Evolutionary conservation across 768 basidiomycete species (phyloP).

Genomic region (Gloeostereum incarnatum): DNA sequence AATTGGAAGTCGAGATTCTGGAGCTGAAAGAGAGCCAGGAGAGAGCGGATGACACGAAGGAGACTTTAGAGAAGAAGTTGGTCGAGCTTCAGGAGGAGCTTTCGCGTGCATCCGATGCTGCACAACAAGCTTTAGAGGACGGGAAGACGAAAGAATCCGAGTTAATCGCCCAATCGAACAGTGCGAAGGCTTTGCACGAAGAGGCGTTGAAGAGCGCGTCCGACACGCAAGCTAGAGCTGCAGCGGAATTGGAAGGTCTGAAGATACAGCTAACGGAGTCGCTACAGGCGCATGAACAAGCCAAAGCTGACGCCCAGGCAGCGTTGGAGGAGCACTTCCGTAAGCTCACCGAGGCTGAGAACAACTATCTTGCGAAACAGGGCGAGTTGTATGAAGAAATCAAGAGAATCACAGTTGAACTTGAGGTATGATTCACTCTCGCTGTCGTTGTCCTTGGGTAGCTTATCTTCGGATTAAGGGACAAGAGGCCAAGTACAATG

Average conservation of each 20-base stretch:
- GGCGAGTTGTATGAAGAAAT: constrained; percentile 47
- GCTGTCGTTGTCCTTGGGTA: neutral
- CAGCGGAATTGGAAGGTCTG: constrained; percentile 34
- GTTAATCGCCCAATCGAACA: constrained; percentile 26
- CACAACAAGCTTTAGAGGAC: constrained; percentile 37
- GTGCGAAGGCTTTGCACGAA: constrained; percentile 31
- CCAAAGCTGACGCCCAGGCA: constrained; percentile 31
- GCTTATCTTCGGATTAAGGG: constrained; percentile 28
- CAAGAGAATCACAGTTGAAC: constrained; percentile 44
- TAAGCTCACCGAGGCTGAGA: constrained; percentile 44
- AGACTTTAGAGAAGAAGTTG: constrained; percentile 32
- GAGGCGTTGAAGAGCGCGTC: constrained; percentile 33
- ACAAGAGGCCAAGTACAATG: constrained; percentile 60
- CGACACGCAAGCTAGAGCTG: constrained; percentile 33
- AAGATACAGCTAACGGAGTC: constrained; percentile 37
- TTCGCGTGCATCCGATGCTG: constrained; percentile 33
- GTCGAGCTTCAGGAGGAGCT: constrained; percentile 47
- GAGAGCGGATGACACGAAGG: constrained; percentile 48
- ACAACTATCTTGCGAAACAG: constrained; percentile 36
- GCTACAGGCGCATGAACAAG: constrained; percentile 36
- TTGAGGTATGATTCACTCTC: constrained; percentile 42
- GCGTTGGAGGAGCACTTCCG: constrained; percentile 36
- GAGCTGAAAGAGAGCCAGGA: constrained; percentile 71
- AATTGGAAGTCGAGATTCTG: constrained; percentile 74
- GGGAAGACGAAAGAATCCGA: constrained; percentile 39